Percentiles rank a stretch among this genome's conserved stretches.
phyloP scores from a whole-genome alignment of 352 stramenopile genomes.

The Phytophthora europaea region DNA sequence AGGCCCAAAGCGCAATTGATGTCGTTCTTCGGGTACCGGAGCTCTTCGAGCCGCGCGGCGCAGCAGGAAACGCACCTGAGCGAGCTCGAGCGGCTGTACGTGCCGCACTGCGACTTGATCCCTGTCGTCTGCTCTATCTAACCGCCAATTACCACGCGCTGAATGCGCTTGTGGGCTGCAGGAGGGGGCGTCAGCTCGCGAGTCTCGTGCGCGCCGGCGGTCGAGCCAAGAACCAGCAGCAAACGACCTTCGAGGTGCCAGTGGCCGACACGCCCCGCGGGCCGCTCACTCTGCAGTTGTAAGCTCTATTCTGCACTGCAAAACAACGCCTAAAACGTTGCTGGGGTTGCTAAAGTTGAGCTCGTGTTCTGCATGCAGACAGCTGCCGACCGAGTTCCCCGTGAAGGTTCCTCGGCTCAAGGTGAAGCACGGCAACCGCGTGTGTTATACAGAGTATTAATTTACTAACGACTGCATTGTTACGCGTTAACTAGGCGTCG shows the following conservation, averaged over 20 bases:
- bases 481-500: slow-evolving; percentile 50
- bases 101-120: slow-evolving; percentile 13
- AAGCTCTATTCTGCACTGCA: slow-evolving; percentile 10
- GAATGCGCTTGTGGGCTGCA: slow-evolving; percentile 32
- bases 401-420: slow-evolving; percentile 73
- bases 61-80: slow-evolving; percentile 83
- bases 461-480: background rate
- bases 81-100: slow-evolving; percentile 84
- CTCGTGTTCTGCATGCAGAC: slow-evolving; percentile 43
- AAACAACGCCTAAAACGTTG: background rate
- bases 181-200: slow-evolving; percentile 77
- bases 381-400: slow-evolving; percentile 76
- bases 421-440: slow-evolving; percentile 30
- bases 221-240: slow-evolving; percentile 87
- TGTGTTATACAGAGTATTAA: background rate
- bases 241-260: slow-evolving; percentile 85
- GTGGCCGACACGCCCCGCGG: slow-evolving; percentile 71
- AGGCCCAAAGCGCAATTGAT: slow-evolving; percentile 33
- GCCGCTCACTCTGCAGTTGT: slow-evolving; percentile 62
- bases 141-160: slow-evolving; percentile 1
- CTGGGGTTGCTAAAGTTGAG: slow-evolving; percentile 1
- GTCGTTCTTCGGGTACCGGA: slow-evolving; percentile 79
- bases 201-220: slow-evolving; percentile 85
- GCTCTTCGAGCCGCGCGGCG: slow-evolving; percentile 55
- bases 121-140: slow-evolving; percentile 4